Evolutionary conservation across 805 yeast genomes (phyloP), one percentile per base, ranked within the genome.

Genomic region (Komagataella ulmi): DNA sequence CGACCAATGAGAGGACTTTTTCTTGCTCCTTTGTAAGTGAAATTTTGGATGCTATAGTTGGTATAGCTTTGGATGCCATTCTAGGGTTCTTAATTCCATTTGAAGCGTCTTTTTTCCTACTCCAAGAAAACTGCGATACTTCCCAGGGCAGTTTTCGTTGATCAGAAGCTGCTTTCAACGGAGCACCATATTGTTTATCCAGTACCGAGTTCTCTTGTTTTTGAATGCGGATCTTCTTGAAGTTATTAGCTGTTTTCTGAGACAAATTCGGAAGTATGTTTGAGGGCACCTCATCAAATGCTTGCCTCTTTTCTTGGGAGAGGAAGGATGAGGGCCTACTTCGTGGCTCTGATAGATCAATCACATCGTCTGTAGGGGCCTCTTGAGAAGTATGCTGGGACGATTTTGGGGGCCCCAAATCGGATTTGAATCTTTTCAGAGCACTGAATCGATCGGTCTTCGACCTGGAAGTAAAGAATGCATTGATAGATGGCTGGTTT

Each of bases 1-100:
- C 44, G 0, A 83, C 95, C 51, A 86, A 65, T 7, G 80, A 76
- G 8, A 87, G 72, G 19, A 93, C 80, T 49, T 74, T 67, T 52
- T 76, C 74, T 60, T 86, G 95, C 60, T 86, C 93, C 19, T 72
- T 72, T 56, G 80, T 75, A 7, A 79, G 40, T 30, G 40, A 30
- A 30, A 30, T 30, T 30, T 30, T 30, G 14, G 40, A 30, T 30
- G 40, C 12, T 8, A 30, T 30, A 5, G 40, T 10, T 30, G 40
- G 14, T 14, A 30, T 30, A 30, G 40, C 40, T 14, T 30, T 30
- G 40, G 40, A 30, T 2, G 40, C 40, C 40, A 30, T 30, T 30
- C 40, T 30, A 14, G 40, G 40, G n/a, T 30, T 30, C 40, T 30
- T 30, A 6, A 30, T 30, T 2, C 40, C 40, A 4, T n/a, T 30